A percentile compares a stretch with the other conserved stretches of the same genome.
Conservation (phyloP, 2,329 filamentous ascomycete genomes). For the Ophiostoma novo-ulmi region DNA sequence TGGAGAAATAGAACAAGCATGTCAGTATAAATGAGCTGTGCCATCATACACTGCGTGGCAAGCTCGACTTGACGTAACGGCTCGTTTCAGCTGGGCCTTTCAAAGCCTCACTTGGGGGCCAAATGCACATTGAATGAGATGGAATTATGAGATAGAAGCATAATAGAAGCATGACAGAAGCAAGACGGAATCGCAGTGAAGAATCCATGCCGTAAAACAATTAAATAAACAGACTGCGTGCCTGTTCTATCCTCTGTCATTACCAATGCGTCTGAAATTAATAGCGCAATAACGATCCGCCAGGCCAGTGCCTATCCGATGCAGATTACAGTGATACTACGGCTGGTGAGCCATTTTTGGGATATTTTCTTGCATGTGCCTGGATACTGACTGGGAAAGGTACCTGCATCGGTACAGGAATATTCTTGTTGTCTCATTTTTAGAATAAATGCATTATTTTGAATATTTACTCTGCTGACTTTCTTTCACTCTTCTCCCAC, state of each 20-base stretch:
- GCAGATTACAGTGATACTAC: background rate
- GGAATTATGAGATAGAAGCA: background rate
- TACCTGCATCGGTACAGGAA: too few species aligned
- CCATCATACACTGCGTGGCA: background rate
- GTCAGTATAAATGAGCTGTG: too few species aligned
- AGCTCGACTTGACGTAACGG: background rate
- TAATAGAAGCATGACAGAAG: background rate
- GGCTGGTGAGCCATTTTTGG: conserved; percentile 3
- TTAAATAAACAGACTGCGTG: too few species aligned
- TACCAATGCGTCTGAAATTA: background rate
- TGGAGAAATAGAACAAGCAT: background rate
- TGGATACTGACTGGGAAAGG: too few species aligned
- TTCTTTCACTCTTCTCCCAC: background rate
- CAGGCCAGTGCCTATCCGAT: background rate
- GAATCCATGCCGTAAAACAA: background rate
- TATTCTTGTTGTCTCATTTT: background rate
- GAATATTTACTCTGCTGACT: background rate
- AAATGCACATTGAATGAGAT: background rate
- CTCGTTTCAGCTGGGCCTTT: background rate
- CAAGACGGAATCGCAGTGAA: background rate
- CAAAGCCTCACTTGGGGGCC: conserved; percentile 2
- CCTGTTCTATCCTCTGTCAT: background rate
- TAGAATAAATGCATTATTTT: background rate
- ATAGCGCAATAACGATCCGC: background rate
- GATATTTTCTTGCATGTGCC: background rate